Base-by-base conservation (phyloP, 306 rosid genomes). In the Sophora flavescens region DNA sequence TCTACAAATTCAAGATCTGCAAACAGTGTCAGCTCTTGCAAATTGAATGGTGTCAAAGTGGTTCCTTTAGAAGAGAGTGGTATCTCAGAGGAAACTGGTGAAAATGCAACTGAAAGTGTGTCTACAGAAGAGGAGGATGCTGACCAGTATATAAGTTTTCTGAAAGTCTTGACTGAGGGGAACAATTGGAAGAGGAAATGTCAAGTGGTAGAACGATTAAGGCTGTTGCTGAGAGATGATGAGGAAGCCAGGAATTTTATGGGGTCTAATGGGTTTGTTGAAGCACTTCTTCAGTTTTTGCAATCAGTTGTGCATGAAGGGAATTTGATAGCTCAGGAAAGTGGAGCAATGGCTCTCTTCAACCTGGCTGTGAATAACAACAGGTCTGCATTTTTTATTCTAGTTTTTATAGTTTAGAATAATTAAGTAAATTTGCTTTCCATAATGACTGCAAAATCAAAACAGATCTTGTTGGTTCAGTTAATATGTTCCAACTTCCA, bases 321-420 rank as follows among this genome's bases (percentile, higher is more conserved):
- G 56, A 78, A 84, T 78, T 80, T 33, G 68, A 74, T 66, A 64
- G 91, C 98, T 80, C 96, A 89, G 82, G 98, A 96, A 89, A 91
- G 88, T 65, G 97, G 97, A 78, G 89, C 99, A 77, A 92, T 96
- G 99, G 97, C 99, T 72, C 93, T 96, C 77, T 96, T 96, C 88
- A 96, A 96, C 84, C 89, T 96, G 68, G 93, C 99, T 57, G 98
- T 96, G 77, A 86, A 96, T 85, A 96, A 92, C 81, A 86, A 87
- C 89, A 91, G 96, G 99, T 92, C 44, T 48, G 85, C 56, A 15
- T 58, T 67, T 59, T 64, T 59, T 48, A 7, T 28, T 13, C 47
- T 42, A 42, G 36, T 63, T 69, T 75, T 65, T 15, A 42, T 41
- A 30, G 30, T 50, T 73, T 42, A 63, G 61, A 78, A 74, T 42